These are phyloP conservation scores for Ophiostoma himal-ulmi DNA, from an alignment of 2,329 filamentous ascomycete genomes.

Conservation along the genomic window DNA sequence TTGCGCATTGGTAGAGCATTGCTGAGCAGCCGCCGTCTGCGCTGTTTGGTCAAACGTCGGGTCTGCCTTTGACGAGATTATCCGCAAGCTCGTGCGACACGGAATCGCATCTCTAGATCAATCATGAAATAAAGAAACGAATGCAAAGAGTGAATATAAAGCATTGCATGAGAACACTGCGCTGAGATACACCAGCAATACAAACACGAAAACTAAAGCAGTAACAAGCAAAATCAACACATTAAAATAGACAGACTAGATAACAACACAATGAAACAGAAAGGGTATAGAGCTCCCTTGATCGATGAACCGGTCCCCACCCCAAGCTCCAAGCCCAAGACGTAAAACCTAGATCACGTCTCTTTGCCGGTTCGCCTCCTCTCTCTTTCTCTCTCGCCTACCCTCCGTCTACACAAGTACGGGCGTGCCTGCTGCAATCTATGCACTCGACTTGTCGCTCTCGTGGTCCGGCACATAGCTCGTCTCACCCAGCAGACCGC, in stretches of 20 bases:
- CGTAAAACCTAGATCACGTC: no score
- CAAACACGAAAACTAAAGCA: not conserved
- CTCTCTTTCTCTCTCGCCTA: not conserved
- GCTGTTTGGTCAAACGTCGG: no score
- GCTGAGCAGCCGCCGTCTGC: no score
- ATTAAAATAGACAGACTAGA: not conserved
- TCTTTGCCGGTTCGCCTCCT: not conserved
- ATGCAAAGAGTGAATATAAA: no score
- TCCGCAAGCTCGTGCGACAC: no score
- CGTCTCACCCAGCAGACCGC: conserved; percentile 58
- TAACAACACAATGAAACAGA: not conserved
- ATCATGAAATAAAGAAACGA: no score
- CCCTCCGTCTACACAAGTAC: not conserved
- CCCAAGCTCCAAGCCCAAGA: no score
- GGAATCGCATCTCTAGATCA: no score
- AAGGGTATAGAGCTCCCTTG: conserved; percentile 4
- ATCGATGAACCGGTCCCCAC: no score
- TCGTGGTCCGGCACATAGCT: conserved; percentile 63
- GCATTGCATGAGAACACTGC: not conserved
- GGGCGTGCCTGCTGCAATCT: not conserved
- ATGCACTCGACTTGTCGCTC: conserved; percentile 30
- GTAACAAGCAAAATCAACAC: not conserved
- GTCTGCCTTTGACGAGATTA: no score
- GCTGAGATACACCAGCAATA: not conserved
- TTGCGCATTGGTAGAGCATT: no score